Evolutionary conservation across 2,329 filamentous ascomycete species (phyloP).

Genomic region (Monilinia fructigena): DNA sequence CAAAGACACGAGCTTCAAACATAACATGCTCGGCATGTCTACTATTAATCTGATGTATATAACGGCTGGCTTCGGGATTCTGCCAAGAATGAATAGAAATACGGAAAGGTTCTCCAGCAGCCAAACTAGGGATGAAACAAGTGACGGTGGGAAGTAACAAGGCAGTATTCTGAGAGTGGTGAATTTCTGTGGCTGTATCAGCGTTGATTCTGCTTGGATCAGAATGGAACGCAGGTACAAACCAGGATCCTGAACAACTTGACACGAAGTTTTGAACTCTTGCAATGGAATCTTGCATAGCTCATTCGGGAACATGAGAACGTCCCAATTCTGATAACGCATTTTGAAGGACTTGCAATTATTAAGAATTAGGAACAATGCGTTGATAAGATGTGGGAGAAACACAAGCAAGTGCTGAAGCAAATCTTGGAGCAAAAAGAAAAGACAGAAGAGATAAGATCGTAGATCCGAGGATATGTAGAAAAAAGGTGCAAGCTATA

Average conservation of each 20-base stretch:
- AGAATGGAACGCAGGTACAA: not conserved
- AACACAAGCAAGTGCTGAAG: constrained; percentile 22
- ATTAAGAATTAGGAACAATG: constrained; percentile 11
- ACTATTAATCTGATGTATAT: constrained; percentile 53
- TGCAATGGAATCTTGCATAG: constrained; percentile 68
- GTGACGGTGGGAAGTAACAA: constrained; percentile 61
- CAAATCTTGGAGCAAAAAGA: constrained; percentile 20
- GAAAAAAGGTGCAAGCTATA: not conserved
- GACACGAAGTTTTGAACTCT: constrained; percentile 79
- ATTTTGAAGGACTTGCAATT: constrained; percentile 47
- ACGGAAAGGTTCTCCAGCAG: constrained; percentile 59
- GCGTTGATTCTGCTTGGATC: not conserved
- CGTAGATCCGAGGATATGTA: not conserved
- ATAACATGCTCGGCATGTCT: constrained; percentile 55
- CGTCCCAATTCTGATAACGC: constrained; percentile 85
- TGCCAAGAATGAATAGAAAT: constrained; percentile 76
- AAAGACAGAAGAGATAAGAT: constrained; percentile 1
- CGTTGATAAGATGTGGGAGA: constrained; percentile 10
- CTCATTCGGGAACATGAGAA: constrained; percentile 70
- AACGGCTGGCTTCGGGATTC: constrained; percentile 57
- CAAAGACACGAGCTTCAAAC: constrained; percentile 65
- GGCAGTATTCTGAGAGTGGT: constrained; percentile 3
- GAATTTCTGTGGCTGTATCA: constrained; percentile 1
- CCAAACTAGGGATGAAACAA: constrained; percentile 67
- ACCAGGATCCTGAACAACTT: constrained; percentile 57